Evolutionary conservation across 176 grass and related monocot species (phyloP).

Genomic region (Triticum monococcum): DNA sequence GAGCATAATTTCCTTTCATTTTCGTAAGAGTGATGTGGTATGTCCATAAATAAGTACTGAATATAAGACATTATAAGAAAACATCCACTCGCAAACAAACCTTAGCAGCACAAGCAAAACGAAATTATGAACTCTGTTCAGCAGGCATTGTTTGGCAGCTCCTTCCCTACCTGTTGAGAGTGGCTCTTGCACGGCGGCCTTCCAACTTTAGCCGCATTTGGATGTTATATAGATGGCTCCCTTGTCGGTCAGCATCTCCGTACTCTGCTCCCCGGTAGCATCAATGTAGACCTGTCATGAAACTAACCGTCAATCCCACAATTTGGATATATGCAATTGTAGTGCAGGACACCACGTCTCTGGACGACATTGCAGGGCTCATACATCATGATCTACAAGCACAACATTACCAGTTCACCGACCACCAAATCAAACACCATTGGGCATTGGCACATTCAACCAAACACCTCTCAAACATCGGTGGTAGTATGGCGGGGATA

Average conservation of each 20-base stretch:
- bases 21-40: background rate
- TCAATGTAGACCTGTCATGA: slow-evolving; percentile 79
- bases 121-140: too few species aligned
- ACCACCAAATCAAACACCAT: too few species aligned
- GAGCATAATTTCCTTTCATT: background rate
- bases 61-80: background rate
- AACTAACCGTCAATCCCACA: background rate
- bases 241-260: slow-evolving; percentile 93
- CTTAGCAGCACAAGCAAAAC: background rate
- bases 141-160: background rate
- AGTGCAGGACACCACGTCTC: background rate
- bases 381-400: too few species aligned
- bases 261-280: slow-evolving; percentile 82
- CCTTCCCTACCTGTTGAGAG: slow-evolving; percentile 75
- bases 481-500: too few species aligned
- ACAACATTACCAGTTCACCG: too few species aligned
- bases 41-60: background rate
- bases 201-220: slow-evolving; percentile 95
- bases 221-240: slow-evolving; percentile 96
- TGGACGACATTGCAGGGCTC: too few species aligned
- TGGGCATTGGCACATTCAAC: too few species aligned
- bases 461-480: too few species aligned
- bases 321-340: background rate
- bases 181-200: slow-evolving; percentile 98
- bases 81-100: background rate